A percentile compares a stretch with the other conserved stretches of the same genome.
Evolutionary conservation across 78 protist genomes (phyloP).

Genomic region (Planoprotostelium fungivorum): DNA sequence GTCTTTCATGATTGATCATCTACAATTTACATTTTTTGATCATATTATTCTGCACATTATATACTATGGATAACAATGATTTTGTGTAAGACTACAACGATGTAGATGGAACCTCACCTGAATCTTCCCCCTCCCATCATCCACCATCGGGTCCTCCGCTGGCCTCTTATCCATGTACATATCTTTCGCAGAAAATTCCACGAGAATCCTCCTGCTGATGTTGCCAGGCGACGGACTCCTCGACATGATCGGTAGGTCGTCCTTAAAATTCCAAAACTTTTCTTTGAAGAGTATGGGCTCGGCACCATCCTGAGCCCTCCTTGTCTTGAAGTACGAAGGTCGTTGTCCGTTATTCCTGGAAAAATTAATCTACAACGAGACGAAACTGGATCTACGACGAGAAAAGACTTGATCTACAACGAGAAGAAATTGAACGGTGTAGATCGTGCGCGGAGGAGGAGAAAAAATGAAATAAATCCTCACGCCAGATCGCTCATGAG

Average conservation of each 20-base stretch:
- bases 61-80: neutral
- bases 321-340: neutral
- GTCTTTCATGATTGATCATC: too few species aligned
- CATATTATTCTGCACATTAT: neutral
- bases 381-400: too few species aligned
- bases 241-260: neutral
- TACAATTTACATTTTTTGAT: too few species aligned
- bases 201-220: neutral
- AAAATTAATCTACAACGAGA: neutral
- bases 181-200: neutral
- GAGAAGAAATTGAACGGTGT: too few species aligned
- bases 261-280: neutral
- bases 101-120: too few species aligned
- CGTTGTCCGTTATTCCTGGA: neutral
- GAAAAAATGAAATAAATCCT: neutral
- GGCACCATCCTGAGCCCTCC: neutral
- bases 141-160: neutral
- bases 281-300: constrained; percentile 1
- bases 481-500: neutral
- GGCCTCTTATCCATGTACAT: neutral
- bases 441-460: too few species aligned
- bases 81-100: too few species aligned
- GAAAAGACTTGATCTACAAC: too few species aligned
- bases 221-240: neutral
- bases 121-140: neutral